phyloP scores from a whole-genome alignment of 2,329 filamentous ascomycete species.

The Fusarium sp. region DNA sequence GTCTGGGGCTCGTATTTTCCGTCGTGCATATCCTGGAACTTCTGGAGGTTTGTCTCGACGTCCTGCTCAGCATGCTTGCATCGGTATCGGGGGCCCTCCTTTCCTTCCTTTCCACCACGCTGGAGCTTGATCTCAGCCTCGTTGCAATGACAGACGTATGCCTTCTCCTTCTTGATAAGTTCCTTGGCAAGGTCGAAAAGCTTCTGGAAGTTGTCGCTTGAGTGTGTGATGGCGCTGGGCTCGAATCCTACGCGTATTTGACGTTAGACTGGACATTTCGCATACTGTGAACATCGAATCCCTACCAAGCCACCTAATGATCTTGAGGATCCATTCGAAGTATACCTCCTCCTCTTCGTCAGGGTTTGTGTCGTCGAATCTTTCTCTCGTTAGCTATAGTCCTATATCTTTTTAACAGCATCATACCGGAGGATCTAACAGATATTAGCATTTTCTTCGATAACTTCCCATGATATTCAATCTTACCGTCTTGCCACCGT shows the following conservation, averaged over 20 bases:
- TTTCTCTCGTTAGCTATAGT: constrained; percentile 45
- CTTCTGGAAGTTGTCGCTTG: constrained; percentile 88
- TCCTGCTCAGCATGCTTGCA: constrained; percentile 84
- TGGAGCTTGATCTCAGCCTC: constrained; percentile 88
- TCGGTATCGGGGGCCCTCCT: constrained; percentile 75
- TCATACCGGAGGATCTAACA: constrained; percentile 50
- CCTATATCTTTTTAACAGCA: neutral
- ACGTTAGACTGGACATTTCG: constrained; percentile 12
- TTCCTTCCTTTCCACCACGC: constrained; percentile 80
- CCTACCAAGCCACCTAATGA: constrained; percentile 77
- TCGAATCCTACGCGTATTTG: constrained; percentile 66
- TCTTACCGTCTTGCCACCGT: constrained; percentile 73
- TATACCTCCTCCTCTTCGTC: constrained; percentile 92
- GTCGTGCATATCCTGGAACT: constrained; percentile 92
- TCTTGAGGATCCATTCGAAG: constrained; percentile 89
- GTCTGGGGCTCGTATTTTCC: constrained; percentile 89
- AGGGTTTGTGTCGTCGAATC: constrained; percentile 96
- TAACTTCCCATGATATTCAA: neutral
- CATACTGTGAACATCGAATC: neutral
- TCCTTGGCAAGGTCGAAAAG: constrained; percentile 92
- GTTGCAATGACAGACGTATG: constrained; percentile 90
- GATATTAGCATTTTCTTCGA: constrained; percentile 22
- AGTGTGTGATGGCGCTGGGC: constrained; percentile 84
- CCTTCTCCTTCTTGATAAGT: constrained; percentile 76
- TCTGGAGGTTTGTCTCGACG: constrained; percentile 79